Base-by-base conservation (phyloP, 2,329 filamentous ascomycete species). In the Pseudocercospora macadamiae region DNA sequence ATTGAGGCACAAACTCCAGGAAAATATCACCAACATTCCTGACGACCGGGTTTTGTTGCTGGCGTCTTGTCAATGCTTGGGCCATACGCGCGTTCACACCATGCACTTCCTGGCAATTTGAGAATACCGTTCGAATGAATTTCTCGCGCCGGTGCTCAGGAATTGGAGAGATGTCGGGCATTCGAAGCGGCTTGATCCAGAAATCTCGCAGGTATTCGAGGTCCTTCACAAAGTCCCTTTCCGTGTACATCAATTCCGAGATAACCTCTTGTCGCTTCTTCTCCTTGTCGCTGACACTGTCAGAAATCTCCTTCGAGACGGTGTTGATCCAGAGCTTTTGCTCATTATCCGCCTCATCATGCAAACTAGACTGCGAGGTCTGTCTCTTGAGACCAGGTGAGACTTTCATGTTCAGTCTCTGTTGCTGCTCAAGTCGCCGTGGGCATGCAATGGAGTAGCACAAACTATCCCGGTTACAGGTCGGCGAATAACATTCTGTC, bases 321-420 rank as follows among this genome's bases (percentile, higher is more conserved):
- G 93, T 96, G 74, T 97, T 97, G 76, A 99, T 99, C 95, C 95
- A 99, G 34, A 99, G 83, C 76, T 97, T 97, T 79, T 97, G 95
- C 74, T 97, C 93, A 71, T 97, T 92, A 59, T 93, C 89, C 39
- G 75, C 80, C 63, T 95, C 91, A 67, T 96, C 92, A 70, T 96
- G 93, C 70, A 90, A 76, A 78, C 86, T 95, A 72, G 81, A 82
- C 66, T 86, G 83, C 4, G 87, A 89, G 55, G 87, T 84, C 65
- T 88, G 86, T 30, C 86, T 80, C 74, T 90, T 91, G 67, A 99
- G 80, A 59, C 93, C 93, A 26, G 92, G 91, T 66, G 93, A 91
- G 62, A 93, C 90, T 77, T 96, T 96, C 74, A 97, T 81, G 73
- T 99, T 97, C 66, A 97, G 78, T 65, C 95, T 84, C 47, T 95